A percentile compares a stretch with the other conserved stretches of the same genome.
Conservation (phyloP, 208 protist genomes). For the Leishmania lainsoni region DNA sequence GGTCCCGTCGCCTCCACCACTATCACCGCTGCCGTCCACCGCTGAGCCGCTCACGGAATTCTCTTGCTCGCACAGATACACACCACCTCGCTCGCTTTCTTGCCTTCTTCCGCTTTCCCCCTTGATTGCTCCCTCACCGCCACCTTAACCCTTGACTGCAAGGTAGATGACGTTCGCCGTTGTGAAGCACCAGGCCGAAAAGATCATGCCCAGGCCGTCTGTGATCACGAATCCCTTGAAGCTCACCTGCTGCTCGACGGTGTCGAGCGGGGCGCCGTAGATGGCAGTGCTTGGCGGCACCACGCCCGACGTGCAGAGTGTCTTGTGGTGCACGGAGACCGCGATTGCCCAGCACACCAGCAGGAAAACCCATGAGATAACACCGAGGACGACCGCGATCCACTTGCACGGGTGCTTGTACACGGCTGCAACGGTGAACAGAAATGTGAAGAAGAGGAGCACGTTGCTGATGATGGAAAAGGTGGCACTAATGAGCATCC, state of each 20-base stretch:
- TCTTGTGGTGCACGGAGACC: constrained; percentile 44
- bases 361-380: constrained; percentile 34
- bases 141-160: constrained; percentile 37
- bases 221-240: constrained; percentile 50
- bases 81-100: background rate
- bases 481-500: constrained; percentile 35
- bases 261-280: constrained; percentile 21
- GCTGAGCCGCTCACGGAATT: background rate
- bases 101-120: background rate
- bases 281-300: background rate
- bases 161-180: constrained; percentile 38
- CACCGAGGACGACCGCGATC: constrained; percentile 31
- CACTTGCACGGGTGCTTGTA: constrained; percentile 45
- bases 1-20: background rate
- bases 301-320: constrained; percentile 34
- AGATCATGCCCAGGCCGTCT: constrained; percentile 62
- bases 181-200: constrained; percentile 36
- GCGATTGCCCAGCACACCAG: constrained; percentile 49
- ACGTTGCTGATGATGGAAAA: constrained; percentile 51
- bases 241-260: constrained; percentile 34
- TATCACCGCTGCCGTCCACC: background rate
- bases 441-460: constrained; percentile 40
- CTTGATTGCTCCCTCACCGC: background rate
- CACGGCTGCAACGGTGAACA: constrained; percentile 41
- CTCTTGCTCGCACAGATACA: background rate